Evolutionary conservation across 2,329 filamentous ascomycete genomes (phyloP).

Genomic region (Botrytis medusae): DNA sequence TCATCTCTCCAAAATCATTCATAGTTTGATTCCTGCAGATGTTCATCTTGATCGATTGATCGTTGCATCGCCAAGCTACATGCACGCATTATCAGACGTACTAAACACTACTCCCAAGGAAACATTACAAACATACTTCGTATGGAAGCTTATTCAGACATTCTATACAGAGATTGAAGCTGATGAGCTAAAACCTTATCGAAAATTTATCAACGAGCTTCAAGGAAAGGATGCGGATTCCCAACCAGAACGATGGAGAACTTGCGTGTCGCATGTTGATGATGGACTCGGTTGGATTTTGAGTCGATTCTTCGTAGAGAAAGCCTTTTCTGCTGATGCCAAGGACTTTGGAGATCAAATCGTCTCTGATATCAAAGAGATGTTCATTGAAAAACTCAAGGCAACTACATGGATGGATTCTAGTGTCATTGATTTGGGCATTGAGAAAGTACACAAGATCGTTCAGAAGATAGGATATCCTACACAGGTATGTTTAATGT

Average conservation of each 20-base stretch:
- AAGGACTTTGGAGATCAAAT: conserved; percentile 68
- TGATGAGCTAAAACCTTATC: conserved; percentile 58
- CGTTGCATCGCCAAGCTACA: conserved; percentile 58
- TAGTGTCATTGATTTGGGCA: conserved; percentile 57
- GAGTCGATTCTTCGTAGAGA: conserved; percentile 69
- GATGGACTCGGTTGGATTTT: conserved; percentile 64
- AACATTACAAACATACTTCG: conserved; percentile 60
- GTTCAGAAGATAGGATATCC: conserved; percentile 69
- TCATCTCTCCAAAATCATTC: conserved; percentile 53
- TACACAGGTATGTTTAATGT: conserved; percentile 43
- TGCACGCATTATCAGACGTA: conserved; percentile 57
- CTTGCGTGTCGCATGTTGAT: conserved; percentile 60
- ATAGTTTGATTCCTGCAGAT: conserved; percentile 50
- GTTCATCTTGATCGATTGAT: conserved; percentile 56
- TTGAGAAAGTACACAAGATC: conserved; percentile 66
- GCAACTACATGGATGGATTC: conserved; percentile 64
- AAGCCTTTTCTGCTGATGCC: conserved; percentile 64
- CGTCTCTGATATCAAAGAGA: conserved; percentile 67
- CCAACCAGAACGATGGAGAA: conserved; percentile 64
- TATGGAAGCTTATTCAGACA: conserved; percentile 61
- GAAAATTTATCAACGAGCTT: conserved; percentile 59
- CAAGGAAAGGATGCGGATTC: conserved; percentile 62
- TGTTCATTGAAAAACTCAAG: conserved; percentile 62
- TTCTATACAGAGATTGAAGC: conserved; percentile 57
- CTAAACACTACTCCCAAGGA: conserved; percentile 54